A percentile compares a stretch with the other conserved stretches of the same genome.
Evolutionary conservation across 2,329 filamentous ascomycete species (phyloP).

Genomic region (Aureobasidium sp.): DNA sequence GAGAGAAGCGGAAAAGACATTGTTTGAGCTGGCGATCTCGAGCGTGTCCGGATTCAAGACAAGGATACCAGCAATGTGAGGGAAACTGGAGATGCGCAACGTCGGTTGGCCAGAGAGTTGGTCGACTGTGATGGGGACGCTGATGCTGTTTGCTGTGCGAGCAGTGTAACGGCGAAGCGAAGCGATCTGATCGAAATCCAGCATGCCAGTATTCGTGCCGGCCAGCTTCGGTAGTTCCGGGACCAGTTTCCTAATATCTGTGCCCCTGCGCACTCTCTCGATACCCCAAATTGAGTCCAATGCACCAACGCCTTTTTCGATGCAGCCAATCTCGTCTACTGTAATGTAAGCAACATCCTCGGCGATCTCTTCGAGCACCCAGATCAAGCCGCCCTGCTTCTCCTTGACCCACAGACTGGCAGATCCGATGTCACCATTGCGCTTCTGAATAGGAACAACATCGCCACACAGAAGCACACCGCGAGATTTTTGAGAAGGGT

Average conservation of each 20-base stretch:
- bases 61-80: constrained; percentile 94
- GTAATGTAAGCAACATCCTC: constrained; percentile 78
- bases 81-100: constrained; percentile 85
- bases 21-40: constrained; percentile 84
- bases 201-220: constrained; percentile 62
- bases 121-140: constrained; percentile 77
- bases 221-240: constrained; percentile 73
- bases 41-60: constrained; percentile 76
- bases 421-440: constrained; percentile 84
- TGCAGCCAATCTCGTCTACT: constrained; percentile 69
- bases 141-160: constrained; percentile 66
- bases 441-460: constrained; percentile 95
- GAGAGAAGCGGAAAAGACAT: constrained; percentile 84
- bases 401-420: constrained; percentile 99
- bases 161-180: constrained; percentile 78
- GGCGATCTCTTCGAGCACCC: constrained; percentile 96
- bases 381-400: constrained; percentile 86
- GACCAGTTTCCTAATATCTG: constrained; percentile 70
- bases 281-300: constrained; percentile 80
- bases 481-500: constrained; percentile 68
- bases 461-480: constrained; percentile 92
- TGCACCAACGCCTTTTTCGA: constrained; percentile 66
- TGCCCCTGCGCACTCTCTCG: constrained; percentile 57
- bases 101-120: constrained; percentile 62
- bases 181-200: constrained; percentile 70